Conservation (phyloP, 1,284 basidiomycete genomes). For the Malassezia japonica region DNA sequence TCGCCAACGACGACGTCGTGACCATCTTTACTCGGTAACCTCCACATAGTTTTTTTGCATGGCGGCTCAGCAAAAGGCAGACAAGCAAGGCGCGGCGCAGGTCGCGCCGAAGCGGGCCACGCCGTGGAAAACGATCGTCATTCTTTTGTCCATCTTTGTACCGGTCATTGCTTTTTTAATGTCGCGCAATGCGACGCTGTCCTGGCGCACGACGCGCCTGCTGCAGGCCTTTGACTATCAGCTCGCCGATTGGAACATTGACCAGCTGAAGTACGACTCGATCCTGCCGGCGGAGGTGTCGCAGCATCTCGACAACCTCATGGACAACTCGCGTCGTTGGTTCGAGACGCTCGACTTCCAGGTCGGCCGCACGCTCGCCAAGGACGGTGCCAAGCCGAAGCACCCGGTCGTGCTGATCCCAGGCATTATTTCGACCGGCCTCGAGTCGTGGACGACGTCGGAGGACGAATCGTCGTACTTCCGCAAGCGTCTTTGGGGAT, state of each 20-base stretch:
- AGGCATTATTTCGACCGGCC: slow-evolving; percentile 43
- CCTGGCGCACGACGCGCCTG: slow-evolving; percentile 24
- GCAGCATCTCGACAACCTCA: slow-evolving; percentile 36
- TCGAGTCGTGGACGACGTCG: slow-evolving; percentile 44
- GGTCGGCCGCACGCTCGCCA: slow-evolving; percentile 27
- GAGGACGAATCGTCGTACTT: slow-evolving; percentile 30
- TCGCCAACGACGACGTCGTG: slow-evolving; percentile 88
- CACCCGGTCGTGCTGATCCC: slow-evolving; percentile 45
- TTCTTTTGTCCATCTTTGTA: not conserved
- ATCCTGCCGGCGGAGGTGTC: slow-evolving; percentile 38
- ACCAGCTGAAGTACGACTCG: slow-evolving; percentile 30
- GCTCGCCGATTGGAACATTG: slow-evolving; percentile 25
- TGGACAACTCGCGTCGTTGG: slow-evolving; percentile 32
- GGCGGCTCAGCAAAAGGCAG: no score
- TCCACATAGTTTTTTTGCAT: not conserved
- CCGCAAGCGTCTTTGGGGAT: slow-evolving; percentile 44
- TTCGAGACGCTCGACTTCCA: slow-evolving; percentile 41
- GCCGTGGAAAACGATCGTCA: not conserved
- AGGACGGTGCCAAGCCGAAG: slow-evolving; percentile 30
- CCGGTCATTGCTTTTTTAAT: not conserved
- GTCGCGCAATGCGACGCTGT: slow-evolving; percentile 10
- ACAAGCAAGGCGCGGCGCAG: not conserved
- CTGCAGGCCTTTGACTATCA: slow-evolving; percentile 36
- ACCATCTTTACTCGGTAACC: slow-evolving; percentile 48
- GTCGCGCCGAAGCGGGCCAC: not conserved